Base-by-base conservation (phyloP, 176 grass and related monocot genomes). In the Areca catechu region DNA sequence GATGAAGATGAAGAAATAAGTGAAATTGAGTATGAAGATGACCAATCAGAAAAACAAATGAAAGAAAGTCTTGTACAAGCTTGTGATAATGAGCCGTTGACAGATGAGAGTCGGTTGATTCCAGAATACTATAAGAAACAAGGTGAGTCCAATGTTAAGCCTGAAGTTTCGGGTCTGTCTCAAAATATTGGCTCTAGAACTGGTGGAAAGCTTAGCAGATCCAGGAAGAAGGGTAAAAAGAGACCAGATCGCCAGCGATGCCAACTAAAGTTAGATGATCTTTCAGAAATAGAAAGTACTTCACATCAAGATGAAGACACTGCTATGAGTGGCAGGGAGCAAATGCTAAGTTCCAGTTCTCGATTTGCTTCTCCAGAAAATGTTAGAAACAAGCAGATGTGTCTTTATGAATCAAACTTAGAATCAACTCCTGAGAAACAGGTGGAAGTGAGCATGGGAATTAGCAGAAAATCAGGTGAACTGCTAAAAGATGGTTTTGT, bases 191-290 rank as follows among this genome's bases (percentile, higher is more conserved):
- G 50, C 19, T 85, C 84, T n/a, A 70, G 62, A 78, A 61, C 78
- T 54, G 81, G 91, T 85, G 87, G 81, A 67, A 83, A 75, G 62
- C 80, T 70, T 3, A 88, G 84, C 62, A 70, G 84, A 48, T 88
- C 93, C 48, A 75, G 75, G 70, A 98, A 92, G 78, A 98, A 98
- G 80, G 87, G 93, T 66, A 98, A 98, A 83, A 98, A 88, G 53
- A 80, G 93, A 57, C 84, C 83, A 21, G 87, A 83, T 66, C 84
- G 74, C 24, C 78, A 80, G 24, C 80, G 84, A 76, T 85, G 83
- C 30, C 87, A 90, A 56, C 91, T 88, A 69, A 91, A 88, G 71
- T 57, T 66, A 0, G 78, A 92, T 57, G 77, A 84, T 54, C 75
- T 74, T 24, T 92, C 93, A 77, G 56, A 77, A 64, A 68, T 61